Base-by-base conservation (phyloP, 139 green algal genomes). In the Chlamydomonas applanata region DNA sequence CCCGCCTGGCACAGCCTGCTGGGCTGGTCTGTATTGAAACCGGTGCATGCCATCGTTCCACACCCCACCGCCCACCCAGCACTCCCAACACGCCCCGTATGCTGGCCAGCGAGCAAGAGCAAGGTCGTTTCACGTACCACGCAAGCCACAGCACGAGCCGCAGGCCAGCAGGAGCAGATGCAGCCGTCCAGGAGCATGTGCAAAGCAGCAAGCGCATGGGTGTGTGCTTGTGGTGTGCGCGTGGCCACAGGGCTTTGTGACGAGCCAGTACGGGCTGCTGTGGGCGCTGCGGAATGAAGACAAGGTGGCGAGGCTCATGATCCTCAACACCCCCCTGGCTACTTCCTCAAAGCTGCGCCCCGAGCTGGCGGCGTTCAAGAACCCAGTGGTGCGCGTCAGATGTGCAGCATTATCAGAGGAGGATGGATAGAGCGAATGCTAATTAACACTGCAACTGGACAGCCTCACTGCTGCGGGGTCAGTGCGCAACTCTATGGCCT, bases 361-460 rank as follows among this genome's bases (percentile, higher is more conserved):
- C 7, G 89, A 94, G 83, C 84, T 95, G 57, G 86, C 89, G 29
- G 82, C 82, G 0, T 93, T 92, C 84, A 94, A 94, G 82, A 81
- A 69, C 56, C 86, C 86, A 13, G 69, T 94, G 44, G 7, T 46
- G 14, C 32, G 46, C 46, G 14, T 57, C 46, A 57, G 3, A 32
- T 65, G 44, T 22, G 40, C 35, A 16, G 27, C 45, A 19, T 32
- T 60, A 52, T 67, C 75, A 86, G 78, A 84, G 85, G 56, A 60
- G 52, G 0, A 85, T 89, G 69, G 75, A 83, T 65, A 81, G 69
- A 3, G 71, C 45, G 1, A 80, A 77, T 19, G 14, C 14, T 32
- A n/a, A 29, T 24, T 32, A 25, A 84, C 75, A 88, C 83, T 63
- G 86, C 86, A 54, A 72, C 54, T 14, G 89, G 89, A 24, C 40